Base-by-base conservation (phyloP, 805 yeast genomes). In the Barnettozyma salicaria region DNA sequence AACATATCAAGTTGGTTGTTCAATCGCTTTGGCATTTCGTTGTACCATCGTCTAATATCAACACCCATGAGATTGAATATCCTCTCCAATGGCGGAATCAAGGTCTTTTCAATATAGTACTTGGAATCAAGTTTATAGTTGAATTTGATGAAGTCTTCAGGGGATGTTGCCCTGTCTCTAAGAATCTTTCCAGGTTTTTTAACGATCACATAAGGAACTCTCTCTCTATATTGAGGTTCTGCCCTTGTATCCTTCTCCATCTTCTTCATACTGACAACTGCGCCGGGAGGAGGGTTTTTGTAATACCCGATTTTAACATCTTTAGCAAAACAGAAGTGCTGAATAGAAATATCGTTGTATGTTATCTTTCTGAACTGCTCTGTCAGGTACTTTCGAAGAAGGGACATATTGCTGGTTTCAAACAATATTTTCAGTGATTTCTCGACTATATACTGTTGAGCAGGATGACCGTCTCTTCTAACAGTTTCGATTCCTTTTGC, bases 401-500 rank as follows among this genome's bases (percentile, higher is more conserved):
- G 38, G 0, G 96, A 78, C 9, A 92, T 52, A 52, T 90, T 86
- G 19, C 67, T 60, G 0, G 89, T 73, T 10, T 80, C 83, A 55
- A 92, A 92, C 3, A 92, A 58, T 1, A 76, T 65, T 24, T 82
- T 63, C 4, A 92, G 59, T 0, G 82, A 60, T 40, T 76, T 74
- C 43, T 86, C 94, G 21, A 85, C 78, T 14, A 92, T 78, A 47
- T 80, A 79, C 59, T 78, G 94, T 46, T 85, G 94, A 0, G 96
- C 95, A 0, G 95, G 95, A 19, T 89, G 82, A 0, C 97, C 97
- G 59, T 92, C 98, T 45, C 98, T 64, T 45, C 98, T 62, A 0
- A 92, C 85, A 0, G 97, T 92, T 54, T 92, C 98, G 10, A 87
- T 88, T 2, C 98, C 98, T 48, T 92, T 92, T 1, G 98, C 97